These are phyloP conservation scores for Juncus effusus DNA, from an alignment of 176 grass and related monocot genomes.

Conservation along the genomic window DNA sequence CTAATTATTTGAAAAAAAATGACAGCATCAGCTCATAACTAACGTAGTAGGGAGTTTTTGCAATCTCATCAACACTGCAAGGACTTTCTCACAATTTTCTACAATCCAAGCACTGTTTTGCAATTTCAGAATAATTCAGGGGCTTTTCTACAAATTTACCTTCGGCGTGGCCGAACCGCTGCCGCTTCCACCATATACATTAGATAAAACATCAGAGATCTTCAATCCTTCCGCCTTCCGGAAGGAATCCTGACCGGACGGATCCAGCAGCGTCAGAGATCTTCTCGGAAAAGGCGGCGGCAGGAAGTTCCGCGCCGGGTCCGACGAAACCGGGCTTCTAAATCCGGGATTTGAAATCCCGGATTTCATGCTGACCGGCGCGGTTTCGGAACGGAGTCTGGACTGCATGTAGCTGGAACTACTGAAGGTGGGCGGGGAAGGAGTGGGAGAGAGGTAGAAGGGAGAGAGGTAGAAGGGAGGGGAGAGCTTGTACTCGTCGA, in stretches of 20 bases:
- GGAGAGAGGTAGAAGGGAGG: constrained; percentile 53
- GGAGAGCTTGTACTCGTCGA: constrained; percentile 48
- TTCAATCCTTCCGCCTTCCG: constrained; percentile 38
- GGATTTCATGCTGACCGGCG: constrained; percentile 51
- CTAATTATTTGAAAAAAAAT: too few relatives aligned
- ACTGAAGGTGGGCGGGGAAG: constrained; percentile 62
- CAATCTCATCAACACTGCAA: too few relatives aligned
- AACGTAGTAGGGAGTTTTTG: too few relatives aligned
- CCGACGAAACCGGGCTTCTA: constrained; percentile 39
- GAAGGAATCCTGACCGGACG: constrained; percentile 52
- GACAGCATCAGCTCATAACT: too few relatives aligned
- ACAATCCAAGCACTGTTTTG: neutral
- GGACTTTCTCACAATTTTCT: too few relatives aligned
- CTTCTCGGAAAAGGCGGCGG: constrained; percentile 65
- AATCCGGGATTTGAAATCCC: constrained; percentile 39
- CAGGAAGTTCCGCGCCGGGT: constrained; percentile 58
- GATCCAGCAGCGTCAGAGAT: constrained; percentile 37
- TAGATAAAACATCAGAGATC: constrained; percentile 44
- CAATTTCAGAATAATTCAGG: too few relatives aligned
- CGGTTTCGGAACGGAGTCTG: constrained; percentile 34
- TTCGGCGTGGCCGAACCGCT: constrained; percentile 29
- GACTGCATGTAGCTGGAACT: constrained; percentile 45
- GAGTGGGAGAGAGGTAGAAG: constrained; percentile 53
- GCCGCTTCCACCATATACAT: constrained; percentile 28
- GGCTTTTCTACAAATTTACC: constrained; percentile 34